These are phyloP conservation scores for Huntiella moniliformis DNA, from an alignment of 2,329 filamentous ascomycete genomes.

Conservation along the genomic window DNA sequence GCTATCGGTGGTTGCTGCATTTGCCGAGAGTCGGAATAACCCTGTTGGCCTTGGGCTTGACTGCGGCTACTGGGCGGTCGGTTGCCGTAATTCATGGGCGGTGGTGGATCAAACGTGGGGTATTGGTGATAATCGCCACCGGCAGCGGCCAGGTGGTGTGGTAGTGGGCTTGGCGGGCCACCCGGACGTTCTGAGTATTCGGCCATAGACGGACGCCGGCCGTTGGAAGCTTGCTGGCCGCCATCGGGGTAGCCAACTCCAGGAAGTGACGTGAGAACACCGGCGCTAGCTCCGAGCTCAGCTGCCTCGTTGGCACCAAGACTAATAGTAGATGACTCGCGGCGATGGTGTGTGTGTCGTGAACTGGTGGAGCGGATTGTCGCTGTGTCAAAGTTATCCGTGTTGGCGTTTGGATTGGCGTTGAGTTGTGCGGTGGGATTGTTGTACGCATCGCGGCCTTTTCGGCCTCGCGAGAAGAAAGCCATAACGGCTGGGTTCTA, in stretches of 20 bases:
- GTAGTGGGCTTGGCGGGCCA: slow-evolving; percentile 49
- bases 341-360: slow-evolving; percentile 35
- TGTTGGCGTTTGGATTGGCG: slow-evolving; percentile 49
- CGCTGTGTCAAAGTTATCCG: slow-evolving; percentile 15
- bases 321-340: slow-evolving; percentile 53
- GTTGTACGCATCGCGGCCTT: slow-evolving; percentile 39
- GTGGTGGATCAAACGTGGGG: slow-evolving; percentile 46
- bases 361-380: slow-evolving; percentile 11
- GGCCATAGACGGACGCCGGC: not conserved
- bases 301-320: slow-evolving; percentile 47
- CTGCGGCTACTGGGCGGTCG: slow-evolving; percentile 26
- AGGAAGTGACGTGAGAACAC: slow-evolving; percentile 72
- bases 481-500: slow-evolving; percentile 1
- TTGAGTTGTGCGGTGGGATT: slow-evolving; percentile 39
- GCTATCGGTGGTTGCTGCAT: slow-evolving; percentile 14
- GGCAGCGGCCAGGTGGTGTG: slow-evolving; percentile 63
- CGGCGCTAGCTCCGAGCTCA: slow-evolving; percentile 52
- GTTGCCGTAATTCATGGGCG: slow-evolving; percentile 20
- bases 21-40: slow-evolving; percentile 33
- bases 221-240: slow-evolving; percentile 14
- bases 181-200: slow-evolving; percentile 38
- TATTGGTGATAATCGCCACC: slow-evolving; percentile 79
- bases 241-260: slow-evolving; percentile 46
- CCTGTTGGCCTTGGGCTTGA: slow-evolving; percentile 21
- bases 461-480: slow-evolving; percentile 74